Evolutionary conservation across 441 rosid genomes (phyloP).

Genomic region (Lepidium campestre): DNA sequence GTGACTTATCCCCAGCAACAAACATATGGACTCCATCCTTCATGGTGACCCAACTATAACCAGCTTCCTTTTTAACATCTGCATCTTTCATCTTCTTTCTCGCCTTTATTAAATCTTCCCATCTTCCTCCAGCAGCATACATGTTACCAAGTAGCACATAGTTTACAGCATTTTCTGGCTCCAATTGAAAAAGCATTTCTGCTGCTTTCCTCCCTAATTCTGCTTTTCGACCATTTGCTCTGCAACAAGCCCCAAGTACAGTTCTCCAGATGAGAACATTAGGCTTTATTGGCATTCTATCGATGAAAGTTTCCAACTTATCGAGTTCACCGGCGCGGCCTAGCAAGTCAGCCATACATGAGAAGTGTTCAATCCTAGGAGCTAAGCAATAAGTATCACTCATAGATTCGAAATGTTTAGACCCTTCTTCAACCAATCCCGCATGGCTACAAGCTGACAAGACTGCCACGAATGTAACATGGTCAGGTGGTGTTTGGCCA

Average conservation of each 20-base stretch:
- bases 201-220: slow-evolving; percentile 74
- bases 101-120: slow-evolving; percentile 70
- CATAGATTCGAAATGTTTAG: slow-evolving; percentile 66
- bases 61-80: slow-evolving; percentile 82
- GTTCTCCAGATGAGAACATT: slow-evolving; percentile 87
- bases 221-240: slow-evolving; percentile 51
- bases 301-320: slow-evolving; percentile 60
- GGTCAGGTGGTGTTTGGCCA: slow-evolving; percentile 55
- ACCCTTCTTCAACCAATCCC: slow-evolving; percentile 76
- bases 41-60: slow-evolving; percentile 92
- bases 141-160: slow-evolving; percentile 86
- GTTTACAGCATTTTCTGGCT: slow-evolving; percentile 79
- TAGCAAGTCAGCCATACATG: slow-evolving; percentile 85
- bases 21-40: slow-evolving; percentile 80
- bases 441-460: slow-evolving; percentile 90
- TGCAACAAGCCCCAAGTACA: slow-evolving; percentile 73
- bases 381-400: slow-evolving; percentile 40
- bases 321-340: slow-evolving; percentile 81
- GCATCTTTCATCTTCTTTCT: slow-evolving; percentile 71
- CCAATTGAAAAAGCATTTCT: slow-evolving; percentile 62
- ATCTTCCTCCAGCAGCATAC: slow-evolving; percentile 74
- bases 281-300: slow-evolving; percentile 66
- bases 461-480: slow-evolving; percentile 82
- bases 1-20: slow-evolving; percentile 69
- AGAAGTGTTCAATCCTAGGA: slow-evolving; percentile 73